Evolutionary conservation across 164 flowering plant genomes (phyloP).

Genomic region (Cinnamomum chago): DNA sequence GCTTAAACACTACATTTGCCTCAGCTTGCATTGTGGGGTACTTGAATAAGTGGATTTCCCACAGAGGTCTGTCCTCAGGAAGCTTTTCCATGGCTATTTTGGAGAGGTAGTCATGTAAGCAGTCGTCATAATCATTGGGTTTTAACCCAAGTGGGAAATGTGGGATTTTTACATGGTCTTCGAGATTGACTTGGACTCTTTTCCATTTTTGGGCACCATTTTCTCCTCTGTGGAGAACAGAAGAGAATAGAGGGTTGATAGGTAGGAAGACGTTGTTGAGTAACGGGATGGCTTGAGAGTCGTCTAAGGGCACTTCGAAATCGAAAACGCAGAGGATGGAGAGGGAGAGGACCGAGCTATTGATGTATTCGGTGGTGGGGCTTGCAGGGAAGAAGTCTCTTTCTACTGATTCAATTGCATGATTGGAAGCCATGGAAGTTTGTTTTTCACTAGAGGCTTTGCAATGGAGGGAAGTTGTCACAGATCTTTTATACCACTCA

Average conservation of each 20-base stretch:
- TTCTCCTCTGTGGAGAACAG: conserved; percentile 3
- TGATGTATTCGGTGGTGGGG: conserved; percentile 10
- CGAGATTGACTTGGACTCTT: conserved; percentile 7
- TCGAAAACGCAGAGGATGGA: conserved; percentile 10
- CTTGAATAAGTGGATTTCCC: conserved; percentile 3
- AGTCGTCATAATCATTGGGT: conserved; percentile 7
- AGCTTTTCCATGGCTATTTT: conserved; percentile 12
- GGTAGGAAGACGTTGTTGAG: conserved; percentile 6
- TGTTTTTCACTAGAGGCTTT: not conserved
- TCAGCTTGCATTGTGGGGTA: not conserved
- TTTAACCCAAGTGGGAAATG: conserved; percentile 11
- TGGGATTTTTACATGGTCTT: conserved; percentile 14
- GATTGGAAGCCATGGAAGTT: not conserved
- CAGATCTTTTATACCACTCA: too few species aligned
- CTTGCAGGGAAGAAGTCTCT: conserved; percentile 8
- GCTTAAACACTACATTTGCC: conserved; percentile 34
- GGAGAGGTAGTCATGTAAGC: conserved; percentile 6
- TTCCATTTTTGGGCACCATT: conserved; percentile 17
- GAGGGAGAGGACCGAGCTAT: conserved; percentile 12
- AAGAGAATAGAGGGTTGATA: conserved; percentile 1
- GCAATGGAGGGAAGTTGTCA: too few species aligned
- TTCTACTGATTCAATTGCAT: not conserved
- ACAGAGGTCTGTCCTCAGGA: not conserved
- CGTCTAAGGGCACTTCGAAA: conserved; percentile 8
- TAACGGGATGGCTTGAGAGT: not conserved